These are phyloP conservation scores for Purshia tridentata DNA, from an alignment of 306 rosid species.

Conservation along the genomic window DNA sequence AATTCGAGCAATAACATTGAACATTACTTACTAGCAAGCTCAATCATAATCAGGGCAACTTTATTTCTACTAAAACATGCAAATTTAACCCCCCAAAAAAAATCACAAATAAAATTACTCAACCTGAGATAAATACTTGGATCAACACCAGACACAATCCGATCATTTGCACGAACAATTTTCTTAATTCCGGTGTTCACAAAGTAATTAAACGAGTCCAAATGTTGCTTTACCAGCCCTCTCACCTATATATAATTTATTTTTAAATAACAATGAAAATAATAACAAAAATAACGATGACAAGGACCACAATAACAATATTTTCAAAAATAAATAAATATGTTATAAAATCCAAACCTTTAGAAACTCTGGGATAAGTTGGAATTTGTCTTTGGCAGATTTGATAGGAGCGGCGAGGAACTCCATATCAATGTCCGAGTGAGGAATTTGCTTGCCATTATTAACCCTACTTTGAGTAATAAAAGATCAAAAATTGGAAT, in stretches of 20 bases:
- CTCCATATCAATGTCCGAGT: slow-evolving; percentile 51
- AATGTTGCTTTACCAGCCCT: slow-evolving; percentile 89
- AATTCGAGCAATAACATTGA: no score
- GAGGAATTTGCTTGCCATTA: slow-evolving; percentile 22
- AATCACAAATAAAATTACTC: not conserved
- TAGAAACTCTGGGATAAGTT: slow-evolving; percentile 83
- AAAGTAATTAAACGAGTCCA: slow-evolving; percentile 90
- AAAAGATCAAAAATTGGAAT: not conserved
- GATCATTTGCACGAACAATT: slow-evolving; percentile 67
- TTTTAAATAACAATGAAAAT: not conserved
- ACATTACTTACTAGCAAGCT: not conserved
- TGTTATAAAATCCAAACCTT: slow-evolving; percentile 40
- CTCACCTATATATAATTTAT: slow-evolving; percentile 44
- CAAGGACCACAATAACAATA: not conserved
- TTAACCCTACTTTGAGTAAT: slow-evolving; percentile 2
- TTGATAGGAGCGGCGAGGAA: slow-evolving; percentile 71
- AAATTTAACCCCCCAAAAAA: not conserved
- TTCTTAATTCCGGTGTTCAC: slow-evolving; percentile 65
- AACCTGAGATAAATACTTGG: slow-evolving; percentile 61
- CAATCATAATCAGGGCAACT: not conserved
- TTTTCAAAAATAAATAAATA: not conserved
- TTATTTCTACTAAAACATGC: no score
- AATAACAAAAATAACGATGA: not conserved
- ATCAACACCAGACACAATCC: slow-evolving; percentile 34
- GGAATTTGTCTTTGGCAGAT: slow-evolving; percentile 75